These are phyloP conservation scores for Suillus fuscotomentosus DNA, from an alignment of 768 basidiomycete species.

Conservation along the genomic window DNA sequence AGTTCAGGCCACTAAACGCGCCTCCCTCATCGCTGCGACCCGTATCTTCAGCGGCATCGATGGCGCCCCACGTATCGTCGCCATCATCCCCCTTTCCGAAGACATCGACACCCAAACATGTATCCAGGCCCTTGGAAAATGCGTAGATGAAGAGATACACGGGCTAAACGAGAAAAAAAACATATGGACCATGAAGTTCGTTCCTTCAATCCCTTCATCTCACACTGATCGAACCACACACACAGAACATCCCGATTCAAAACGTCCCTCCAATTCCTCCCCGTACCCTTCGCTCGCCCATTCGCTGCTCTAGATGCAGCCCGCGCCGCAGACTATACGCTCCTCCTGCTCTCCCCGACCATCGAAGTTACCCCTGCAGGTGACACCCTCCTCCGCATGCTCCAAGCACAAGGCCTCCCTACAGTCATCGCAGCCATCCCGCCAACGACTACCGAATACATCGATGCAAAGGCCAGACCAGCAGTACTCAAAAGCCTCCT, in stretches of 20 bases:
- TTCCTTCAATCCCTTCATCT: constrained; percentile 1
- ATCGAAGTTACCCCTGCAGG: constrained; percentile 85
- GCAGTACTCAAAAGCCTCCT: constrained; percentile 83
- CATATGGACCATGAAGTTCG: constrained; percentile 69
- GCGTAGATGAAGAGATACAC: constrained; percentile 43
- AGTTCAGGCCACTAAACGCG: constrained; percentile 43
- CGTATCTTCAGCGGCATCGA: constrained; percentile 79
- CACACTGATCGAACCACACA: constrained; percentile 2
- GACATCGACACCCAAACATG: constrained; percentile 56
- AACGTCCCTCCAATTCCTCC: constrained; percentile 86
- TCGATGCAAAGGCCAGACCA: constrained; percentile 62
- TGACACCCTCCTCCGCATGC: constrained; percentile 80
- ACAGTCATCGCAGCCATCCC: constrained; percentile 76
- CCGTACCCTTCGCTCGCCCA: constrained; percentile 65
- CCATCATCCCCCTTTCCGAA: constrained; percentile 78
- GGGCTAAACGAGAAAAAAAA: constrained; percentile 8
- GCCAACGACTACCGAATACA: constrained; percentile 42
- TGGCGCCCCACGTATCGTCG: constrained; percentile 81
- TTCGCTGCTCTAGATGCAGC: constrained; percentile 83
- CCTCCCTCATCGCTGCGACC: neutral
- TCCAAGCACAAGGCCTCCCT: constrained; percentile 91
- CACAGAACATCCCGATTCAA: constrained; percentile 84
- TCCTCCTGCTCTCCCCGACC: constrained; percentile 78
- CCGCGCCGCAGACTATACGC: constrained; percentile 87
- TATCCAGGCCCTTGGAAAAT: constrained; percentile 55